Evolutionary conservation across 1,139 yeast species (phyloP), one percentile per base, ranked within the genome.

Genomic region (Debaryomyces udenii): DNA sequence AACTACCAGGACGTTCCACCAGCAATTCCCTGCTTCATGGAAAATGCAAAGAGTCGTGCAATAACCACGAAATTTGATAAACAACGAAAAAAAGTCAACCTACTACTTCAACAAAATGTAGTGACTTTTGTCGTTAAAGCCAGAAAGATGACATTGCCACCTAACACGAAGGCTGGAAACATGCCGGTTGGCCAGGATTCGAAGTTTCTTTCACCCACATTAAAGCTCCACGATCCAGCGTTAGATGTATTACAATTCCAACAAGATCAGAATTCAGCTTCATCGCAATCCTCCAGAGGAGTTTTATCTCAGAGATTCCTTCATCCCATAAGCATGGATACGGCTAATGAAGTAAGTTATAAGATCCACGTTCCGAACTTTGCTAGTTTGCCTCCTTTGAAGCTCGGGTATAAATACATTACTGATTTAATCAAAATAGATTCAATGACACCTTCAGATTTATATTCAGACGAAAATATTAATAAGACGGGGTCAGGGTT

Each of bases 321-420:
- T 31, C 71, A 66, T 31, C 75, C 75, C 5, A 53, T 64, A 42
- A 62, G 62, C 20, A 52, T 67, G 43, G 73, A 70, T 40, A 55
- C 68, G 2, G 66, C 64, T 40, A 73, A 68, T 44, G 73, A 68
- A 45, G 73, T 69, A 39, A 70, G 65, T 52, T 73, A 74, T 51
- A 71, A 70, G 51, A 65, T 73, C 44, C 68, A 63, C 42, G 68
- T 74, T 17, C 74, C 77, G 32, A 71, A 70, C 54, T 72, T 73
- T 48, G 64, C 72, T 39, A 69, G 61, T 40, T 61, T 72, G 46
- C 62, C 74, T 14, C 79, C 78, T 7, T 61, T 71, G 37, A 64
- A 68, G 49, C 57, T 74, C 47, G 75, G 76, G 4, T 62, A 64
- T 39, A 72, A 70, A 52, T 73, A 70, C 53, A 70, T 74, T 48